These are phyloP conservation scores for Torulaspora delbrueckii DNA, from an alignment of 805 yeast genomes.

Conservation along the genomic window DNA sequence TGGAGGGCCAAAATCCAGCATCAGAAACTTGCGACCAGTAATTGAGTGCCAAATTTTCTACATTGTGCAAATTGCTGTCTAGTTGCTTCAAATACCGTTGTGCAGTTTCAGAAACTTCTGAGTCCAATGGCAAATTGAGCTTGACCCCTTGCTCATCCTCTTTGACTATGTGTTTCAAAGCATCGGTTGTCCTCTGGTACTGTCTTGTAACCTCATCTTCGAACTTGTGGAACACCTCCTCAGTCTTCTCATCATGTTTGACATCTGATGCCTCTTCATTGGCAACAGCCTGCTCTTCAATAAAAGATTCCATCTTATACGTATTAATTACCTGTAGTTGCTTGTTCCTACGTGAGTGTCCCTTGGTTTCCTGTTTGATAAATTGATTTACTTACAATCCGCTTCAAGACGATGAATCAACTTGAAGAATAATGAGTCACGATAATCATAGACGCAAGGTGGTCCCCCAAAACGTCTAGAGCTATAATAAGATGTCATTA, in stretches of 20 bases:
- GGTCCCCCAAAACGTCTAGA: not conserved
- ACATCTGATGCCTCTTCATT: constrained; percentile 7
- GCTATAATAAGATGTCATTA: constrained; percentile 10
- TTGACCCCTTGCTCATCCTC: constrained; percentile 28
- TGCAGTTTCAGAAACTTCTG: constrained; percentile 37
- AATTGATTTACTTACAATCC: not conserved
- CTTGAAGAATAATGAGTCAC: not conserved
- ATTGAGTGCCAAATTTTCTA: constrained; percentile 63
- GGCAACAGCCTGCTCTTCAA: constrained; percentile 26
- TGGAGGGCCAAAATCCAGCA: constrained; percentile 29
- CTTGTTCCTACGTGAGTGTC: not conserved
- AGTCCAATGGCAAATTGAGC: constrained; percentile 25
- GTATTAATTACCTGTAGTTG: not conserved
- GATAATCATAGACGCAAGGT: not conserved
- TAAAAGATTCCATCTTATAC: constrained; percentile 29
- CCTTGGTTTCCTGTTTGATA: not conserved
- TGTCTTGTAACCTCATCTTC: constrained; percentile 46
- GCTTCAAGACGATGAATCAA: not conserved
- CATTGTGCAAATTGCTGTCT: constrained; percentile 67
- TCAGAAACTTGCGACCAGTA: constrained; percentile 31
- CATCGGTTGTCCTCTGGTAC: constrained; percentile 28
- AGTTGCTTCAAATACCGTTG: constrained; percentile 64
- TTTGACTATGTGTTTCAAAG: constrained; percentile 17
- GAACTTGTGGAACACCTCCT: constrained; percentile 46
- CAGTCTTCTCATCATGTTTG: constrained; percentile 42